Evolutionary conservation across 2,329 filamentous ascomycete species (phyloP).

Genomic region (Clathrospora elynae): DNA sequence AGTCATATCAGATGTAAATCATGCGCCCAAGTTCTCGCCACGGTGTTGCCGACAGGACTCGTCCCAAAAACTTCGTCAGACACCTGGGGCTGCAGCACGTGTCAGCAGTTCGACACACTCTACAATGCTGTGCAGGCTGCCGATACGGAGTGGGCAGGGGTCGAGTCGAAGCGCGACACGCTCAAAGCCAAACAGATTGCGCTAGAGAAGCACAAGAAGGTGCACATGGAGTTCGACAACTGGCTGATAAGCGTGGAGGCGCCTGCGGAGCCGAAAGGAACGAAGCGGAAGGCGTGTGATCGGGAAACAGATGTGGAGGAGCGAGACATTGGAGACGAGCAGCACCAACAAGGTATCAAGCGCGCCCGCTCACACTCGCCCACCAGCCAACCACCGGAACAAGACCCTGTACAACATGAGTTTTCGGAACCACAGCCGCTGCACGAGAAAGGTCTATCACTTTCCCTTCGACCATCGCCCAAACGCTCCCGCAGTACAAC

Average conservation of each 20-base stretch:
- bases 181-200: conserved; percentile 20
- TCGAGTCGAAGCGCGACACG: conserved; percentile 19
- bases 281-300: neutral
- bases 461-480: conserved; percentile 10
- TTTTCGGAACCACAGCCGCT: neutral
- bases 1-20: conserved; percentile 12
- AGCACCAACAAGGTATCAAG: conserved; percentile 9
- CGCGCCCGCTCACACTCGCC: conserved; percentile 14
- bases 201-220: conserved; percentile 16
- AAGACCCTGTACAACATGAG: neutral
- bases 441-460: neutral
- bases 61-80: conserved; percentile 5
- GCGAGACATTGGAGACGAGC: conserved; percentile 3
- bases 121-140: conserved; percentile 19
- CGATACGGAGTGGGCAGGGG: conserved; percentile 17
- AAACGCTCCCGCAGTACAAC: conserved; percentile 11
- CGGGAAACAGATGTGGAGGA: conserved; percentile 1
- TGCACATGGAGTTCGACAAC: conserved; percentile 33
- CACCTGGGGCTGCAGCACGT: conserved; percentile 22
- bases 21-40: conserved; percentile 15
- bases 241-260: conserved; percentile 32
- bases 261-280: neutral
- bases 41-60: conserved; percentile 17
- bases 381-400: neutral
- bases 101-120: conserved; percentile 22